Base-by-base conservation (phyloP, 257 asterid species). In the Anisodus tanguticus region DNA sequence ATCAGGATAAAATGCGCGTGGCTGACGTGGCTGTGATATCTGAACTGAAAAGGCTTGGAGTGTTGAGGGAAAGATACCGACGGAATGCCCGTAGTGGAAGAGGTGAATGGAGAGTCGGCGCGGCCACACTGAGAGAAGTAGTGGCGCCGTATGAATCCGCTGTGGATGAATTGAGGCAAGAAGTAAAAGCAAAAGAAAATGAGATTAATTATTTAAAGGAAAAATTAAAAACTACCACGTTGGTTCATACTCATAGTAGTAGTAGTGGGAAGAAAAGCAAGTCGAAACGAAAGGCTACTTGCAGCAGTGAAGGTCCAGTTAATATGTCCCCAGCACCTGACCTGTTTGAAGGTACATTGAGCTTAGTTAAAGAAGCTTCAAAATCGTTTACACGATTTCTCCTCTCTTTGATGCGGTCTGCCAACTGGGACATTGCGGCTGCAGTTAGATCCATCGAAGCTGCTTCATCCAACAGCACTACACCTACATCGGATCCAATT, bases 111-210 rank as follows among this genome's bases (percentile, higher is more conserved):
- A 91, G 91, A 69, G 81, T 91, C 3, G 97, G 97, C 71, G 90
- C 93, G 63, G 95, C 97, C 85, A 91, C 97, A 26, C 85, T 94
- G 85, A 83, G 97, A 88, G 98, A 96, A 85, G 97, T 93, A 85
- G 99, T 96, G 88, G 99, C 99, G 84, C 99, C 99, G 85, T 96
- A 96, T 86, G 99, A 94, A 86, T 95, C 92, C 83, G 93, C 95
- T 86, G 89, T 94, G 91, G 97, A 90, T 80, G 97, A 95, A 79
- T 85, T 97, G 91, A 95, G 92, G 90, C 91, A 87, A 87, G 97
- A 97, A 9, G 95, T 92, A 67, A 97, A 90, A 91, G 58, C 91
- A 43, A 92, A 90, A 88, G 92, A 93, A 6, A 84, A 80, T 80
- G 98, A 97, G 92, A 88, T 95, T 81, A 91, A 90, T 19, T 85